Conservation (phyloP, 345 rosid genomes). For the Chamaenerion angustifolium region DNA sequence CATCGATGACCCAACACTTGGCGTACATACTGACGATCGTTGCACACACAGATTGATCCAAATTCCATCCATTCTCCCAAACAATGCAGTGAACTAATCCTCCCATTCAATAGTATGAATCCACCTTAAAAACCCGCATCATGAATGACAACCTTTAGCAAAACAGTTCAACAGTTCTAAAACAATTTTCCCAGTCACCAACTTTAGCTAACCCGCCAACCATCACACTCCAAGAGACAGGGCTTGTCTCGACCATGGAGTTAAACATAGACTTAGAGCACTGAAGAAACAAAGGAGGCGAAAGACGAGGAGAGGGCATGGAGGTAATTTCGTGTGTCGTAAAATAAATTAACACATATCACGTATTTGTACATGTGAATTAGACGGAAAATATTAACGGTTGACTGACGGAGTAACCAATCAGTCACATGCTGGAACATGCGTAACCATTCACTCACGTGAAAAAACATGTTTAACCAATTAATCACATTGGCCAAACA, state of each 20-base stretch:
- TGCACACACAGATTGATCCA: conserved; percentile 35
- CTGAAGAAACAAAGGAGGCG: too few relatives aligned
- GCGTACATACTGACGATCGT: conserved; percentile 50
- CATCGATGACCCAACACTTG: conserved; percentile 26
- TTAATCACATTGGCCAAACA: too few relatives aligned
- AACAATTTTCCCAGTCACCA: conserved; percentile 32
- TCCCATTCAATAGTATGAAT: conserved; percentile 24
- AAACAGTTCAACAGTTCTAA: conserved; percentile 36
- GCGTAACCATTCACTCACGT: too few relatives aligned
- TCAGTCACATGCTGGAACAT: too few relatives aligned
- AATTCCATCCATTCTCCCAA: conserved; percentile 31
- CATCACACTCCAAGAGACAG: conserved; percentile 55
- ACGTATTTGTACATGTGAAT: too few relatives aligned
- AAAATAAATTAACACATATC: too few relatives aligned
- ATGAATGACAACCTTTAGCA: conserved; percentile 38
- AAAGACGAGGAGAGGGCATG: too few relatives aligned
- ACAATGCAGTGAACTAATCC: conserved; percentile 33
- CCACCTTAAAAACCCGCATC: conserved; percentile 41
- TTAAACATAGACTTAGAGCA: conserved; percentile 32
- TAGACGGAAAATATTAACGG: too few relatives aligned
- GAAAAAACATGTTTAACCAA: too few relatives aligned
- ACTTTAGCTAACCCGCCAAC: conserved; percentile 44
- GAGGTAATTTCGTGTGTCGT: too few relatives aligned
- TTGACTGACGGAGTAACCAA: too few relatives aligned
- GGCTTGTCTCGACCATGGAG: conserved; percentile 29